Evolutionary conservation across 306 rosid species (phyloP).

Genomic region (Sesbania bispinosa): DNA sequence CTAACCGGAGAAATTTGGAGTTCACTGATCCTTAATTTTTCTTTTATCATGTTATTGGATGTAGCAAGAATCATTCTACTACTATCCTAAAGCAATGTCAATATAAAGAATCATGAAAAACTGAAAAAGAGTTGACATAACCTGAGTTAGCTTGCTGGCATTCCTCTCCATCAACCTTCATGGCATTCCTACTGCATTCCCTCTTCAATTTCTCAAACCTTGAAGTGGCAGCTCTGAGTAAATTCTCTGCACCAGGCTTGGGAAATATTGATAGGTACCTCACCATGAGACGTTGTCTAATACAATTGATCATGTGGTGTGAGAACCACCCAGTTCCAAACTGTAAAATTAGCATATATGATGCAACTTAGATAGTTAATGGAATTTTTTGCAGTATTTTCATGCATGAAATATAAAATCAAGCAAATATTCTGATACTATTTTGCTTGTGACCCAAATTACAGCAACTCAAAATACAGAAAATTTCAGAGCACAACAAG

Average conservation of each 20-base stretch:
- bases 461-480: slow-evolving; percentile 7
- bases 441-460: not conserved
- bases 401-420: not conserved
- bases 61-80: not conserved
- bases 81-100: slow-evolving; percentile 4
- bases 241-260: slow-evolving; percentile 52
- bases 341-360: slow-evolving; percentile 44
- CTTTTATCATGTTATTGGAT: not conserved
- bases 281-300: slow-evolving; percentile 66
- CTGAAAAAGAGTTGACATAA: slow-evolving; percentile 12
- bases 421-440: not conserved
- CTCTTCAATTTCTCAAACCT: slow-evolving; percentile 70
- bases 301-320: slow-evolving; percentile 43
- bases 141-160: slow-evolving; percentile 56
- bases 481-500: not conserved
- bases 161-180: slow-evolving; percentile 44
- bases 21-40: not conserved
- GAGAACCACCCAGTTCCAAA: slow-evolving; percentile 85
- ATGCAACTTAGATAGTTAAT: slow-evolving; percentile 6
- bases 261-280: slow-evolving; percentile 74
- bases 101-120: not conserved
- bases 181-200: slow-evolving; percentile 39
- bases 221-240: slow-evolving; percentile 64
- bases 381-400: slow-evolving; percentile 1
- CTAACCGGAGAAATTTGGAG: slow-evolving; percentile 7